These are phyloP conservation scores for Daldinia loculata DNA, from an alignment of 495 filamentous ascomycete genomes.

Conservation along the genomic window DNA sequence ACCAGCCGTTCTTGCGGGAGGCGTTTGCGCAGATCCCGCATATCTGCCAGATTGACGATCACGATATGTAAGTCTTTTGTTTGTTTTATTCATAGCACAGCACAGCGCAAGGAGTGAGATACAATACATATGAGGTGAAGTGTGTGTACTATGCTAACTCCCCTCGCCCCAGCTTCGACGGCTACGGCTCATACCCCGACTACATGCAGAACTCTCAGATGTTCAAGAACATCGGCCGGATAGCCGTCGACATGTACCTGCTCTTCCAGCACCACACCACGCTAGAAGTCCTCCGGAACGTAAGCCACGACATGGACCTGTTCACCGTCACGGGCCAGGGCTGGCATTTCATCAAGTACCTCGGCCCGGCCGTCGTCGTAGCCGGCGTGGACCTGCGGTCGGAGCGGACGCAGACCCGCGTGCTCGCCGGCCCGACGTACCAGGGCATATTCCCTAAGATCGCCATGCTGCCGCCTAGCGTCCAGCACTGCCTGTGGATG, in stretches of 20 bases:
- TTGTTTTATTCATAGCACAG: too few species aligned
- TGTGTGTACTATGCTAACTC: neutral
- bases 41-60: slow-evolving; percentile 90
- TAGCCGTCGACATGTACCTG: slow-evolving; percentile 99
- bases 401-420: slow-evolving; percentile 87
- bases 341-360: slow-evolving; percentile 97
- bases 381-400: slow-evolving; percentile 91
- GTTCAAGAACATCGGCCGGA: slow-evolving; percentile 97
- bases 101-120: too few species aligned
- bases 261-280: slow-evolving; percentile 99
- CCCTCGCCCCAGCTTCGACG: slow-evolving; percentile 76
- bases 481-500: slow-evolving; percentile 98
- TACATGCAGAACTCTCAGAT: slow-evolving; percentile 98
- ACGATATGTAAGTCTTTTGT: slow-evolving; percentile 83
- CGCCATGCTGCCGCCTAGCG: slow-evolving; percentile 86
- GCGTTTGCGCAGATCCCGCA: slow-evolving; percentile 98
- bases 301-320: slow-evolving; percentile 84
- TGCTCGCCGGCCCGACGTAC: slow-evolving; percentile 95
- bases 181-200: slow-evolving; percentile 96
- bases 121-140: too few species aligned
- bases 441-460: slow-evolving; percentile 97
- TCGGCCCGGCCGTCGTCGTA: slow-evolving; percentile 89
- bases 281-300: slow-evolving; percentile 87
- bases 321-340: slow-evolving; percentile 97
- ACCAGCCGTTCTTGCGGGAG: slow-evolving; percentile 91